phyloP scores from a whole-genome alignment of 2,329 filamentous ascomycete species.

The Penicillium occitanis region DNA sequence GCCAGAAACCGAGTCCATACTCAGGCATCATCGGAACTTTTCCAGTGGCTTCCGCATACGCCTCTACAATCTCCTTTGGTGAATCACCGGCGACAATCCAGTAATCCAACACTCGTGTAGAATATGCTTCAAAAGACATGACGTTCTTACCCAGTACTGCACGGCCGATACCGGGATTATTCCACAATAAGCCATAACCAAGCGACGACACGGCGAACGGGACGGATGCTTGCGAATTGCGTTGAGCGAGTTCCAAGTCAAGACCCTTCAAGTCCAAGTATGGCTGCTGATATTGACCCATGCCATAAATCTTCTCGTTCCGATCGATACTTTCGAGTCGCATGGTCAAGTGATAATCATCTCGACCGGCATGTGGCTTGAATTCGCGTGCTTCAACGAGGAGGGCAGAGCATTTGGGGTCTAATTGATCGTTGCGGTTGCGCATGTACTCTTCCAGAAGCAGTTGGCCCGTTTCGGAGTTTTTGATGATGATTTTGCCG shows the following conservation, averaged over 20 bases:
- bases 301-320: conserved; percentile 64
- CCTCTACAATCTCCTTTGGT: conserved; percentile 57
- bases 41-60: conserved; percentile 59
- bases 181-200: conserved; percentile 66
- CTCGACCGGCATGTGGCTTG: conserved; percentile 50
- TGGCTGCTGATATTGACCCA: conserved; percentile 69
- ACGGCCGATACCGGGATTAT: conserved; percentile 62
- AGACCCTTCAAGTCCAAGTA: conserved; percentile 62
- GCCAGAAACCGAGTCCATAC: conserved; percentile 68
- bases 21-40: conserved; percentile 67
- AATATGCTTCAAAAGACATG: conserved; percentile 62
- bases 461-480: conserved; percentile 40
- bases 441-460: conserved; percentile 57
- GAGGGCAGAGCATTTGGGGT: conserved; percentile 61
- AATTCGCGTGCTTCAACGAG: conserved; percentile 60
- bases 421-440: conserved; percentile 51
- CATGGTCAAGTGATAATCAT: conserved; percentile 58
- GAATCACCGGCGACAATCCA: conserved; percentile 62
- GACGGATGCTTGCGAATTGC: conserved; percentile 65
- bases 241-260: conserved; percentile 64
- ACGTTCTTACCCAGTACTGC: conserved; percentile 62
- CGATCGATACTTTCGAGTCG: conserved; percentile 58
- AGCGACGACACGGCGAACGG: conserved; percentile 61
- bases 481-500: conserved; percentile 54
- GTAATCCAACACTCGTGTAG: conserved; percentile 60